Conservation (phyloP, 805 yeast genomes). For the Candida sanyiensis region DNA sequence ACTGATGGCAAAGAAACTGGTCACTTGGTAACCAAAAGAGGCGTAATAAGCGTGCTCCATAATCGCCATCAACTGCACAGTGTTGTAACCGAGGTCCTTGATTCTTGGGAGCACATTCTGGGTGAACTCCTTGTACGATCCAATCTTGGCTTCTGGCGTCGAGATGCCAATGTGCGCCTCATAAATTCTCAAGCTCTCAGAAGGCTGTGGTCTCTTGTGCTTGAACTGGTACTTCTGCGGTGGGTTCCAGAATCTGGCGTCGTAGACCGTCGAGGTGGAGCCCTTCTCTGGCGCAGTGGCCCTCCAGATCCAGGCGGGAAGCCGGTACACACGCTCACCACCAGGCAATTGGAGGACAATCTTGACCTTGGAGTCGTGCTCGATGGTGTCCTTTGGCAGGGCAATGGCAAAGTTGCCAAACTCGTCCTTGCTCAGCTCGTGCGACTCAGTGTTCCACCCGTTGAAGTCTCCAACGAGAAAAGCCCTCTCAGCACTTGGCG, state of each 20-base stretch:
- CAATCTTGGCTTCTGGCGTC: slow-evolving; percentile 80
- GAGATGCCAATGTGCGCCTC: slow-evolving; percentile 97
- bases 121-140: slow-evolving; percentile 83
- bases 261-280: slow-evolving; percentile 48
- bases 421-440: slow-evolving; percentile 53
- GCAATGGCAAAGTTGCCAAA: slow-evolving; percentile 66
- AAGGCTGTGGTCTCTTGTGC: slow-evolving; percentile 54
- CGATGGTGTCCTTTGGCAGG: slow-evolving; percentile 64
- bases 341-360: slow-evolving; percentile 57
- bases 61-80: slow-evolving; percentile 93
- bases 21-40: slow-evolving; percentile 95
- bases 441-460: slow-evolving; percentile 59
- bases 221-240: slow-evolving; percentile 40
- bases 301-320: slow-evolving; percentile 85
- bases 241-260: slow-evolving; percentile 94
- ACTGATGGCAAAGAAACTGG: slow-evolving; percentile 84
- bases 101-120: slow-evolving; percentile 76
- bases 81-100: slow-evolving; percentile 79
- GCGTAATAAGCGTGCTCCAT: slow-evolving; percentile 99
- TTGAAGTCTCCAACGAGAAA: slow-evolving; percentile 91
- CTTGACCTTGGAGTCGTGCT: slow-evolving; percentile 77
- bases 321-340: slow-evolving; percentile 69
- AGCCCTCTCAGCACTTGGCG: slow-evolving; percentile 78
- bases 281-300: slow-evolving; percentile 71
- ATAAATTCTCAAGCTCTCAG: slow-evolving; percentile 61